Percentiles rank a stretch among this genome's conserved stretches.
phyloP scores from a whole-genome alignment of 768 basidiomycete species.

The Suillus spraguei region DNA sequence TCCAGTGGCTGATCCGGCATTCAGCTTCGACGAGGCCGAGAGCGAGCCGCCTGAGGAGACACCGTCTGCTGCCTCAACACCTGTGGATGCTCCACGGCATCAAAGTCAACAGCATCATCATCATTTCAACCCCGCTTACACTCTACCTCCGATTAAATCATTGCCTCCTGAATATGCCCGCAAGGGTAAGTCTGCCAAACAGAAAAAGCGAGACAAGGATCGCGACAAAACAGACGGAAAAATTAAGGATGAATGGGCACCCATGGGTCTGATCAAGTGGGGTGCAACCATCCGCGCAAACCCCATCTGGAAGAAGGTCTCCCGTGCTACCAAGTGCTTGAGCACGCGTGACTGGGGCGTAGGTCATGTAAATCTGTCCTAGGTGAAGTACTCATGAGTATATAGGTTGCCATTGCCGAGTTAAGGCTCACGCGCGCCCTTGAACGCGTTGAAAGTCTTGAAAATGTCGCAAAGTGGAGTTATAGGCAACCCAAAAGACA shows the following conservation, averaged over 20 bases:
- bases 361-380: conserved; percentile 30
- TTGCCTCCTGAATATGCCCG: conserved; percentile 59
- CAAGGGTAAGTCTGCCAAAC: conserved; percentile 48
- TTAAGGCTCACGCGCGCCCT: conserved; percentile 76
- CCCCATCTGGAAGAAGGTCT: conserved; percentile 70
- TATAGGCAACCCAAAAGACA: conserved; percentile 96
- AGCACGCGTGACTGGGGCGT: conserved; percentile 85
- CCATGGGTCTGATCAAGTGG: conserved; percentile 73
- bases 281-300: conserved; percentile 74
- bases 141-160: conserved; percentile 54
- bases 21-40: conserved; percentile 36
- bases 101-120: conserved; percentile 13
- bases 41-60: conserved; percentile 25
- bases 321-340: conserved; percentile 74
- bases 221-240: conserved; percentile 42
- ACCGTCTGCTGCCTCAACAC: conserved; percentile 14
- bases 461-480: conserved; percentile 82
- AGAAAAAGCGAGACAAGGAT: conserved; percentile 55
- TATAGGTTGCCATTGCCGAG: conserved; percentile 78
- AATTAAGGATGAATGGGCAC: conserved; percentile 59
- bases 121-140: conserved; percentile 50
- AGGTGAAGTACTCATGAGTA: conserved; percentile 12
- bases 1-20: conserved; percentile 33
- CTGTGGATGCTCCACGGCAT: conserved; percentile 27
- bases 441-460: conserved; percentile 83